Percentiles rank a stretch among this genome's conserved stretches.
Conservation (phyloP, 2,329 filamentous ascomycete species). For the Orbilia blumenaviensis region DNA sequence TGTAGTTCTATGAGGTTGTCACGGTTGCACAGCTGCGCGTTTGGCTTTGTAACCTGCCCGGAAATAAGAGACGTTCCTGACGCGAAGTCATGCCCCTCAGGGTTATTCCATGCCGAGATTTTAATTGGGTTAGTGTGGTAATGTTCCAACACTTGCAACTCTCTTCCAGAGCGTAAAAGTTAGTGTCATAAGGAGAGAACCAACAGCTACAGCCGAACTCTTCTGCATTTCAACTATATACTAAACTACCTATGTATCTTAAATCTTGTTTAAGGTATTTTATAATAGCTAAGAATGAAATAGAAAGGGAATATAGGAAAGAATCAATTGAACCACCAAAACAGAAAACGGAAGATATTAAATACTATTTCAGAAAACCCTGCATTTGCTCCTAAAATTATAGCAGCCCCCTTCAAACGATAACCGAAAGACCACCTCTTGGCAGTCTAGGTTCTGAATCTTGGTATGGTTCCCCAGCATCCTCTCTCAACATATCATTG, state of each 20-base stretch:
- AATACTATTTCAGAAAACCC: background rate
- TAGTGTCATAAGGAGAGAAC: background rate
- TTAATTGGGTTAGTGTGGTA: background rate
- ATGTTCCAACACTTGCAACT: conserved; percentile 1
- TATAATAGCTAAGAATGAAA: background rate
- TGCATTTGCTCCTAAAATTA: background rate
- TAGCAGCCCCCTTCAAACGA: conserved; percentile 5
- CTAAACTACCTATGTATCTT: too few species aligned
- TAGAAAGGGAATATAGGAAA: background rate
- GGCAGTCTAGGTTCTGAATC: conserved; percentile 71
- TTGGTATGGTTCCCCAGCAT: conserved; percentile 69
- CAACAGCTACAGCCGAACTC: background rate
- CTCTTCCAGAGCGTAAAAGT: background rate
- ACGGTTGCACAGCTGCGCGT: background rate
- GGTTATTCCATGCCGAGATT: too few species aligned
- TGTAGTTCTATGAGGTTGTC: background rate
- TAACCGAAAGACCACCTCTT: conserved; percentile 56
- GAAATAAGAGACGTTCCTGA: background rate
- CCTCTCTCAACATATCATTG: conserved; percentile 76
- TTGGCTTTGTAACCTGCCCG: conserved; percentile 2
- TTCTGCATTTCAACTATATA: conserved; percentile 5
- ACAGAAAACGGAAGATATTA: background rate
- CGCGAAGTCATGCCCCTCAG: too few species aligned
- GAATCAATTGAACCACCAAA: background rate
- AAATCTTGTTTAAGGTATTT: background rate